phyloP scores from a whole-genome alignment of 2,329 filamentous ascomycete species.

The Colletotrichum cordylinicola region DNA sequence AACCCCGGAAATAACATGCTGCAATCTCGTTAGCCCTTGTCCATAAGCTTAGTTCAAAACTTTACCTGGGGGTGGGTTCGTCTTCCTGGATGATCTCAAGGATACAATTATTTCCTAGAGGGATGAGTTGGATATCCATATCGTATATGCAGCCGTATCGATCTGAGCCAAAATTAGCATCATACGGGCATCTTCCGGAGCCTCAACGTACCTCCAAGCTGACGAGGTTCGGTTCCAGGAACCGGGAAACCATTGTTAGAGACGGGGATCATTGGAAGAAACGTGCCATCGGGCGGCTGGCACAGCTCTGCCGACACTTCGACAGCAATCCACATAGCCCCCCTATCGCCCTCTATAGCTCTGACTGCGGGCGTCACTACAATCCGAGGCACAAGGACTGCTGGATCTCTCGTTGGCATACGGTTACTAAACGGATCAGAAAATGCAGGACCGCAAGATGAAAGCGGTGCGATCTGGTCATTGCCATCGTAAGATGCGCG shows the following conservation, averaged over 20 bases:
- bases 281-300: background rate
- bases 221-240: too few relatives aligned
- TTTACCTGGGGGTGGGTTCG: constrained; percentile 48
- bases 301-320: constrained; percentile 50
- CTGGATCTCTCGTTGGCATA: background rate
- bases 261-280: background rate
- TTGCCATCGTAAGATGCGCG: background rate
- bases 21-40: background rate
- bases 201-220: background rate
- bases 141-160: constrained; percentile 54
- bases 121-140: constrained; percentile 50
- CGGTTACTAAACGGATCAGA: background rate
- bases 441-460: background rate
- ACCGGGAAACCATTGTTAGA: background rate
- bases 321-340: constrained; percentile 53
- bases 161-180: background rate
- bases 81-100: constrained; percentile 47
- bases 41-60: background rate
- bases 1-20: constrained; percentile 50
- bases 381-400: constrained; percentile 48
- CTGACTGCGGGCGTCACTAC: constrained; percentile 47
- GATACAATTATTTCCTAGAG: constrained; percentile 46
- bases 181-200: background rate
- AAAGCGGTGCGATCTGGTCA: background rate
- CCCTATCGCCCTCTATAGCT: constrained; percentile 35